A percentile compares a stretch with the other conserved stretches of the same genome.
phyloP scores from a whole-genome alignment of 176 grass and related monocot species.

The Zea mays region Zm-B73-REFERENCE-NAM-5.0 NC_050098.1:235368001-235368500 shows the following conservation, averaged over 20 bases:
- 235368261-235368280: neutral
- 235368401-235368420: conserved; percentile 68
- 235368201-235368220: too few relatives aligned
- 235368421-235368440: conserved; percentile 43
- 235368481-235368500: conserved; percentile 70
- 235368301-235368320: conserved; percentile 13
- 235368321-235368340: neutral
- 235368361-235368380: neutral
- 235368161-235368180: too few relatives aligned
- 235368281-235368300: neutral
- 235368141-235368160: too few relatives aligned
- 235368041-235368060: neutral
- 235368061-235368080: neutral
- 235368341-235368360: neutral
- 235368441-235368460: conserved; percentile 66
- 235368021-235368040: fast-evolving
- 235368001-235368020: neutral
- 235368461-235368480: conserved; percentile 69
- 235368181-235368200: too few relatives aligned
- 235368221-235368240: too few relatives aligned
- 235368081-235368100: neutral
- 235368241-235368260: too few relatives aligned
- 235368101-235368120: neutral
- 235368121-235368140: neutral
- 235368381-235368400: conserved; percentile 61